Conservation (phyloP, 2,329 filamentous ascomycete species). For the Colletotrichum phormii region DNA sequence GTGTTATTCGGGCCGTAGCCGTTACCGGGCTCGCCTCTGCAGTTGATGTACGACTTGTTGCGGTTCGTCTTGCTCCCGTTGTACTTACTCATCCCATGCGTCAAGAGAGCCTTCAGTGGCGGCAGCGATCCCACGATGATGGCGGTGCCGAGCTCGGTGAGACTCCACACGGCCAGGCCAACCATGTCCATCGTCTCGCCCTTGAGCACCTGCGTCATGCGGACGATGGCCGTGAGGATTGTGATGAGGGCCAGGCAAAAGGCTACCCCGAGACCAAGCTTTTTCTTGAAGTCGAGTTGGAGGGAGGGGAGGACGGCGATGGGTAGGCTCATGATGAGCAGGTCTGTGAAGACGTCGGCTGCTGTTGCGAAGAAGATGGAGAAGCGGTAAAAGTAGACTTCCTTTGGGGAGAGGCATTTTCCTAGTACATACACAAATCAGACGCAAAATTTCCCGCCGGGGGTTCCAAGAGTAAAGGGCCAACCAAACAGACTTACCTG, state of each 20-base stretch:
- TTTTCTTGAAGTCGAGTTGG: slow-evolving; percentile 37
- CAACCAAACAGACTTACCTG: slow-evolving; percentile 14
- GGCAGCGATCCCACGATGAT: slow-evolving; percentile 40
- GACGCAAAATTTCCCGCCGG: too few relatives aligned
- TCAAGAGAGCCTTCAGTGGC: slow-evolving; percentile 38
- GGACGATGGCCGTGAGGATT: slow-evolving; percentile 39
- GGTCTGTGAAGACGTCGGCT: slow-evolving; percentile 36
- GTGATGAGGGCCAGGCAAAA: slow-evolving; percentile 41
- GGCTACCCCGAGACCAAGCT: slow-evolving; percentile 38
- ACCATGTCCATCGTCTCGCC: slow-evolving; percentile 37
- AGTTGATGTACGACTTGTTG: background rate
- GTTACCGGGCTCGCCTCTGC: background rate
- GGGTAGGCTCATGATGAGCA: slow-evolving; percentile 40
- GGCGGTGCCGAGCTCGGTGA: slow-evolving; percentile 23
- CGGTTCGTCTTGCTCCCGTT: slow-evolving; percentile 15
- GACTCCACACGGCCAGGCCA: slow-evolving; percentile 35
- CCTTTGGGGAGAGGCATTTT: slow-evolving; percentile 30
- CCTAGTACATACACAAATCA: slow-evolving; percentile 17
- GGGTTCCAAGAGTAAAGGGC: background rate
- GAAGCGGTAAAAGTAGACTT: slow-evolving; percentile 33
- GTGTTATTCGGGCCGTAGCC: background rate
- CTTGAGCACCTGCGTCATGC: slow-evolving; percentile 40
- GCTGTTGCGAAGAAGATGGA: slow-evolving; percentile 36
- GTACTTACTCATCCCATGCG: slow-evolving; percentile 29
- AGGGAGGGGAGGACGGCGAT: slow-evolving; percentile 37